phyloP scores from a whole-genome alignment of 139 green algal species.

The Chlamydomonas eustigma region DNA sequence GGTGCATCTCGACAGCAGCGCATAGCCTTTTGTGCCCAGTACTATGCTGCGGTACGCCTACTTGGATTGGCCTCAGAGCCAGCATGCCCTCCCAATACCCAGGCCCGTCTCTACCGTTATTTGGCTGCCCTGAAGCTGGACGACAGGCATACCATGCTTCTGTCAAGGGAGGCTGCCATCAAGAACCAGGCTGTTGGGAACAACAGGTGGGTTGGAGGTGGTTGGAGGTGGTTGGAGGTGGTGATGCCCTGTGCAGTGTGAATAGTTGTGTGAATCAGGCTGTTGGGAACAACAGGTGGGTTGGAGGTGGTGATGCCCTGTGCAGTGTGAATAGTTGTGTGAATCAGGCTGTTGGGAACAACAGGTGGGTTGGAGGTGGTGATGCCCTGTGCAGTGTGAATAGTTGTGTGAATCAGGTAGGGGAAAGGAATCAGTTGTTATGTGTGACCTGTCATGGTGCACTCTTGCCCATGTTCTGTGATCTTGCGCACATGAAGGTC shows the following conservation, averaged over 20 bases:
- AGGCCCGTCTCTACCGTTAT: slow-evolving; percentile 42
- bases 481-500: no score
- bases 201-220: slow-evolving; percentile 28
- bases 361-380: slow-evolving; percentile 24
- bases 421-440: slow-evolving; percentile 37
- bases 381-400: neutral
- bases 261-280: no score
- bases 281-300: slow-evolving; percentile 39
- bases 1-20: neutral
- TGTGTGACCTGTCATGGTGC: no score
- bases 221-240: neutral
- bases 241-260: neutral
- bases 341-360: slow-evolving; percentile 40
- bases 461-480: no score
- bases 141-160: slow-evolving; percentile 27
- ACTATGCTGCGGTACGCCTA: slow-evolving; percentile 24
- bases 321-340: no score
- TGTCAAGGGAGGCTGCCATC: slow-evolving; percentile 36
- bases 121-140: slow-evolving; percentile 34
- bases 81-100: neutral
- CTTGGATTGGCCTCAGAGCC: slow-evolving; percentile 10
- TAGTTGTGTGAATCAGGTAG: slow-evolving; percentile 37
- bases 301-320: neutral
- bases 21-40: slow-evolving; percentile 25
- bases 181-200: slow-evolving; percentile 40